Base-by-base conservation (phyloP, 1,139 yeast genomes). In the Yamadazyma sp. region DNA sequence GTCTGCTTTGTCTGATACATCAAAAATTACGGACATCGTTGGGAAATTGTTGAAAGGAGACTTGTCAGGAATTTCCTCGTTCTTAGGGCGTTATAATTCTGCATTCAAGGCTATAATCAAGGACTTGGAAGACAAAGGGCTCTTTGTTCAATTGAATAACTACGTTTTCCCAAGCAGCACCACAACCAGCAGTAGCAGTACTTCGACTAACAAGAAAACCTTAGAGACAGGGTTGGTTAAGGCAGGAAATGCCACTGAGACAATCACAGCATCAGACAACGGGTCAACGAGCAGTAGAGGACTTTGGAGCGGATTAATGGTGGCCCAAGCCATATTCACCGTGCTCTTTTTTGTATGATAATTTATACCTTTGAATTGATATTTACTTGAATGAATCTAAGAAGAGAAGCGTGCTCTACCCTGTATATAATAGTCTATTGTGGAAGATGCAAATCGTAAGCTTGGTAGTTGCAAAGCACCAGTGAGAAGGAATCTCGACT, bases 121-220 rank as follows among this genome's bases (percentile, higher is more conserved):
- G 3, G 73, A 64, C 34, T 61, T 71, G 33, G 73, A 72, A 49
- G 46, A 54, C 26, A 62, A 58, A 37, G 77, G 77, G 3, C 54
- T 69, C 16, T 72, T 72, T 46, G 61, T 50, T 14, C 62, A 66
- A 39, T 66, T 72, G 56, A 72, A 72, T 49, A 42, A 56, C 34
- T 61, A 58, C 34, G 50, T 72, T 5, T 72, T 69, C 58, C 62
- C 68, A 5, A 51, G 64, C 8, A 41, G 54, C 27, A 39, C 16
- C 16, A 26, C 5, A 8, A 6, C 22, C 58, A 62, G 67, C 4
- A 51, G 64, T 8, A 41, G 54, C 27, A 39, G 9, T 3, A 26
- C 16, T 26, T 26, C 29, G 16, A 12, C 9, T 9, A 12, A 9
- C 16, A 26, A 26, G 4, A 26, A 26, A 12, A 12, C 29, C 7